Conservation (phyloP, 2,329 filamentous ascomycete species). For the Chaetomium sp. region DNA sequence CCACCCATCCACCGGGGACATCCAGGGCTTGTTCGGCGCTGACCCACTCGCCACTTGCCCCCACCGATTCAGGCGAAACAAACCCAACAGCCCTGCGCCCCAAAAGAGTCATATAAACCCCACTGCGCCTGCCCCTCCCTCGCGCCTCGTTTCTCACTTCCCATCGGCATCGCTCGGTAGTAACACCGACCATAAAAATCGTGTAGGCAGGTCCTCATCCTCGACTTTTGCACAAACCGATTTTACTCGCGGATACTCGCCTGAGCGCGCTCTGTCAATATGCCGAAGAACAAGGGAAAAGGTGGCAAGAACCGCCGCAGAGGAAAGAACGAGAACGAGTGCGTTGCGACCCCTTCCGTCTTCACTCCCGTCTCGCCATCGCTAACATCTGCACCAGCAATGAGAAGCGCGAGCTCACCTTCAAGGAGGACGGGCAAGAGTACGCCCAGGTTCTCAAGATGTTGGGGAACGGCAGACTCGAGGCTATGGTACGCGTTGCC, state of each 20-base stretch:
- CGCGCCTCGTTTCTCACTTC: slow-evolving; percentile 18
- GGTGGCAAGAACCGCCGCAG: slow-evolving; percentile 98
- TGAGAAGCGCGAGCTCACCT: slow-evolving; percentile 96
- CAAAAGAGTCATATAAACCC: slow-evolving; percentile 27
- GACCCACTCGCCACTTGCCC: slow-evolving; percentile 17
- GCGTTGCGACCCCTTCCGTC: slow-evolving; percentile 18
- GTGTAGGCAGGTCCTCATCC: slow-evolving; percentile 3
- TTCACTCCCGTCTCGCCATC: background rate
- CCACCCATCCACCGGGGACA: background rate
- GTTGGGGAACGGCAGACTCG: slow-evolving; percentile 78
- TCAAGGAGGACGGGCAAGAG: slow-evolving; percentile 94
- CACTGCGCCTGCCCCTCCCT: slow-evolving; percentile 20
- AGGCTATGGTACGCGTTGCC: slow-evolving; percentile 50
- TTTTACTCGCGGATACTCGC: slow-evolving; percentile 8
- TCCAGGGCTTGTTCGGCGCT: background rate
- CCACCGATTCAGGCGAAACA: slow-evolving; percentile 7
- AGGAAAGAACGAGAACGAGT: slow-evolving; percentile 97
- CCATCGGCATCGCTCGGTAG: slow-evolving; percentile 21
- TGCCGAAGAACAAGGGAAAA: slow-evolving; percentile 53
- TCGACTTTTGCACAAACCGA: background rate
- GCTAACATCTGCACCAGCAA: slow-evolving; percentile 53
- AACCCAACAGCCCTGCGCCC: slow-evolving; percentile 25
- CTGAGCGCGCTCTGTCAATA: slow-evolving; percentile 27
- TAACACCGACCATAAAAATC: slow-evolving; percentile 6
- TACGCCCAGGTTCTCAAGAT: slow-evolving; percentile 81